phyloP scores from a whole-genome alignment of 345 rosid genomes.

The Murraya paniculata region DNA sequence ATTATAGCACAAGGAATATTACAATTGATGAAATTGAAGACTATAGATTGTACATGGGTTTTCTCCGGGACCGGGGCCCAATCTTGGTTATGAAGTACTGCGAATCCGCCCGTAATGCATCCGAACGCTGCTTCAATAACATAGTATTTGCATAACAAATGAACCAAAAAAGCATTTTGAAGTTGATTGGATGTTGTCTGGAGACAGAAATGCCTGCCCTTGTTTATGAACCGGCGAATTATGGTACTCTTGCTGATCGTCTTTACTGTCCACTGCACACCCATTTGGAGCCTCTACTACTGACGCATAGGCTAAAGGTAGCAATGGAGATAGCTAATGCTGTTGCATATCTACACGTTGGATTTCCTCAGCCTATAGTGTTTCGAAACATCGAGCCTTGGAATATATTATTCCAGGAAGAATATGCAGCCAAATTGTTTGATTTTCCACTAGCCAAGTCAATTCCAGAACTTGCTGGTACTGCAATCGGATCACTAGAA shows the following conservation, averaged over 20 bases:
- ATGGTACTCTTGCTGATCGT: not conserved
- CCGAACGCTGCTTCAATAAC: not conserved
- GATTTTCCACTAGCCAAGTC: not conserved
- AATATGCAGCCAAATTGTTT: not conserved
- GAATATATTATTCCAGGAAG: not conserved
- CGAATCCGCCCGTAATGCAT: no score
- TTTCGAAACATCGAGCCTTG: not conserved
- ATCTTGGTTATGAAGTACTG: not conserved
- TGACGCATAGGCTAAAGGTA: conserved; percentile 17
- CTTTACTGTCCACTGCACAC: not conserved
- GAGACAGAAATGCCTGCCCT: not conserved
- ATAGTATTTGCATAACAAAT: not conserved
- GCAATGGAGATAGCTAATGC: conserved; percentile 18
- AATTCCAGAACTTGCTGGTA: not conserved
- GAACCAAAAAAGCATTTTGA: conserved; percentile 7
- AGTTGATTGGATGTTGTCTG: not conserved
- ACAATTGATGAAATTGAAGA: not conserved
- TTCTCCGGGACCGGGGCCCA: not conserved
- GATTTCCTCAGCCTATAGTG: conserved; percentile 16
- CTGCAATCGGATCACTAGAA: not conserved
- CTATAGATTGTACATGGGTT: not conserved
- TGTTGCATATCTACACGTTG: conserved; percentile 15
- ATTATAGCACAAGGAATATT: not conserved
- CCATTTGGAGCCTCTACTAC: conserved; percentile 5
- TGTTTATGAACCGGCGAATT: not conserved